A percentile compares a stretch with the other conserved stretches of the same genome.
Evolutionary conservation across 208 protist species (phyloP).

Genomic region (Acanthamoeba healyi): DNA sequence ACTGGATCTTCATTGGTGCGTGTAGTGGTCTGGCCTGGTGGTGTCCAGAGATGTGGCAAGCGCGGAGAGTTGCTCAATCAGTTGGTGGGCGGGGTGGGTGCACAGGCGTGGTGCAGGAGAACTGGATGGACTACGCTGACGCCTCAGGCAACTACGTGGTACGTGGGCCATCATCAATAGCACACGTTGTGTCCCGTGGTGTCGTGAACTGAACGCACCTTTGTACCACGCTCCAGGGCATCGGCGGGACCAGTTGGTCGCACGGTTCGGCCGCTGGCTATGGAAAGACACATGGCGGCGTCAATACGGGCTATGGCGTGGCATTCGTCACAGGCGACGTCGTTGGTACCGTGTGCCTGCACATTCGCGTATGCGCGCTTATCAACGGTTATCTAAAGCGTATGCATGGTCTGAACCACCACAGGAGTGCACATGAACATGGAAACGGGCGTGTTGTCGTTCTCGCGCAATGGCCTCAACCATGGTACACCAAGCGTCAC

Average conservation of each 20-base stretch:
- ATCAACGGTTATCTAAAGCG: no score
- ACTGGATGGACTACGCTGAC: not conserved
- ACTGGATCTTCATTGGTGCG: constrained; percentile 19
- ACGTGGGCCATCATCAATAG: not conserved
- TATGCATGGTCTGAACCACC: not conserved
- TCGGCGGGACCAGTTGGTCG: not conserved
- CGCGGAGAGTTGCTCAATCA: not conserved
- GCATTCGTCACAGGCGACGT: not conserved
- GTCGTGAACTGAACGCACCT: not conserved
- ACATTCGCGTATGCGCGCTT: no score
- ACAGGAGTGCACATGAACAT: not conserved
- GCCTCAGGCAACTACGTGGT: not conserved
- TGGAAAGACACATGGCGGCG: not conserved
- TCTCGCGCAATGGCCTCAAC: not conserved
- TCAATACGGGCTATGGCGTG: not conserved
- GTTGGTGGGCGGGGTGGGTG: no score
- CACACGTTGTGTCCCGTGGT: not conserved
- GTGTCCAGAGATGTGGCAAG: not conserved
- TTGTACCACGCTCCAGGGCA: not conserved
- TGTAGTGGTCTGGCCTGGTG: not conserved
- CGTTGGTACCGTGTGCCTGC: no score
- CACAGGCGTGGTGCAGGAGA: not conserved
- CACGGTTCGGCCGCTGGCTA: not conserved
- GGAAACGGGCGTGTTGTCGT: not conserved
- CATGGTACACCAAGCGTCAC: not conserved